phyloP scores from a whole-genome alignment of 2,329 filamentous ascomycete species.

The Lomentospora prolificans region DNA sequence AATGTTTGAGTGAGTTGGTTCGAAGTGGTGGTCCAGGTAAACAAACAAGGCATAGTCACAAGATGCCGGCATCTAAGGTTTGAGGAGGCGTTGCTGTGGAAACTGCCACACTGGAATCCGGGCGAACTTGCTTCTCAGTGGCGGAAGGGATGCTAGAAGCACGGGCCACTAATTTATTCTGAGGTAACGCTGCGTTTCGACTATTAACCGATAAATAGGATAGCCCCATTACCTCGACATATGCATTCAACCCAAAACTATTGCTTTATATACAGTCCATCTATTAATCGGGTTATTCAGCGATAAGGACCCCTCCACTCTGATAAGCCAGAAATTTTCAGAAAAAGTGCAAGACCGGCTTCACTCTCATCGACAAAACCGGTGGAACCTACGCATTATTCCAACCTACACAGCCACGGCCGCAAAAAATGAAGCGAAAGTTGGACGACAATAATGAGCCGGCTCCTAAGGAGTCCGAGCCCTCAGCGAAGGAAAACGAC shows the following conservation, averaged over 20 bases:
- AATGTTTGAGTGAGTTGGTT: background rate
- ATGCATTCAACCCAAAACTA: background rate
- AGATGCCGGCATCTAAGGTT: background rate
- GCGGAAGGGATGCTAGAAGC: background rate
- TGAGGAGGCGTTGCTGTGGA: constrained; percentile 5
- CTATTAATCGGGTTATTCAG: background rate
- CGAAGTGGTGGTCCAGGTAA: background rate
- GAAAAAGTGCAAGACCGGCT: background rate
- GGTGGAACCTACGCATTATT: too few relatives aligned
- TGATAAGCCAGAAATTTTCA: constrained; percentile 9
- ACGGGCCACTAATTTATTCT: constrained; percentile 1
- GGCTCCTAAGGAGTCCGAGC: constrained; percentile 16
- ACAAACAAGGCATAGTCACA: constrained; percentile 7
- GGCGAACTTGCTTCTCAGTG: background rate
- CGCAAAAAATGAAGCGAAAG: constrained; percentile 47
- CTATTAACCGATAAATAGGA: background rate
- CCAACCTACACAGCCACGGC: background rate
- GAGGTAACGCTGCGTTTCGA: background rate
- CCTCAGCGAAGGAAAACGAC: constrained; percentile 14
- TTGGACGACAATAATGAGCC: constrained; percentile 45
- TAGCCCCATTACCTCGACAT: background rate
- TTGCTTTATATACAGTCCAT: background rate
- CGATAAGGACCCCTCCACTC: constrained; percentile 6
- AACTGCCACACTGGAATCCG: background rate
- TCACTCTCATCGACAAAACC: too few relatives aligned